A percentile compares a stretch with the other conserved stretches of the same genome.
Evolutionary conservation across 208 protist species (phyloP).

Genomic region (Porcisia deanei): DNA sequence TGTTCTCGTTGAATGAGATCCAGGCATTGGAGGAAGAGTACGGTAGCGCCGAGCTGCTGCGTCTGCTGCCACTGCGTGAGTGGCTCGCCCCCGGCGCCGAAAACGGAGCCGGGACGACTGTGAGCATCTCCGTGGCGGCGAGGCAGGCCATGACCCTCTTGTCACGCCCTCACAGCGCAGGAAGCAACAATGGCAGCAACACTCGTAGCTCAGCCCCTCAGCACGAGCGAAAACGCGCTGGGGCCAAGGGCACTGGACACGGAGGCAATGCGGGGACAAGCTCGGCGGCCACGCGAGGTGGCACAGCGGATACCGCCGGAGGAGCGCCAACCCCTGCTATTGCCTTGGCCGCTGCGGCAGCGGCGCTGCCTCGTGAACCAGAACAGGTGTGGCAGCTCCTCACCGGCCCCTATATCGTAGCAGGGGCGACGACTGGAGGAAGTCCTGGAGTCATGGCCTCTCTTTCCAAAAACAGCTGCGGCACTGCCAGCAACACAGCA

Average conservation of each 20-base stretch:
- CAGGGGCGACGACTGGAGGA: background rate
- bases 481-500: background rate
- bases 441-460: background rate
- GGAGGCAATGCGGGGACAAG: background rate
- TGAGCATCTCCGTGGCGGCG: conserved; percentile 16
- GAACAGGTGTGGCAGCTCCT: conserved; percentile 21
- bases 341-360: conserved; percentile 16
- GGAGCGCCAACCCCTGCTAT: background rate
- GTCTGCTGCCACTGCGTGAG: conserved; percentile 28
- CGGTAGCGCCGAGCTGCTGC: conserved; percentile 39
- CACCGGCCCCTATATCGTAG: conserved; percentile 6
- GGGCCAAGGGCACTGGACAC: conserved; percentile 6
- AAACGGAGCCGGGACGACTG: background rate
- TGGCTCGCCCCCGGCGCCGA: conserved; percentile 11
- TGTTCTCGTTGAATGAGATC: conserved; percentile 58
- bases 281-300: conserved; percentile 7
- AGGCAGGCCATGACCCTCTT: conserved; percentile 20
- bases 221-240: conserved; percentile 4
- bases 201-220: background rate
- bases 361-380: conserved; percentile 15
- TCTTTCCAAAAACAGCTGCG: background rate
- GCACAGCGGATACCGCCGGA: background rate
- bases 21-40: conserved; percentile 56
- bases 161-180: conserved; percentile 6
- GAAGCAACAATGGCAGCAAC: background rate